These are phyloP conservation scores for Blepharisma stoltei DNA, from an alignment of 73 alveolate species.

Conservation along the genomic window DNA sequence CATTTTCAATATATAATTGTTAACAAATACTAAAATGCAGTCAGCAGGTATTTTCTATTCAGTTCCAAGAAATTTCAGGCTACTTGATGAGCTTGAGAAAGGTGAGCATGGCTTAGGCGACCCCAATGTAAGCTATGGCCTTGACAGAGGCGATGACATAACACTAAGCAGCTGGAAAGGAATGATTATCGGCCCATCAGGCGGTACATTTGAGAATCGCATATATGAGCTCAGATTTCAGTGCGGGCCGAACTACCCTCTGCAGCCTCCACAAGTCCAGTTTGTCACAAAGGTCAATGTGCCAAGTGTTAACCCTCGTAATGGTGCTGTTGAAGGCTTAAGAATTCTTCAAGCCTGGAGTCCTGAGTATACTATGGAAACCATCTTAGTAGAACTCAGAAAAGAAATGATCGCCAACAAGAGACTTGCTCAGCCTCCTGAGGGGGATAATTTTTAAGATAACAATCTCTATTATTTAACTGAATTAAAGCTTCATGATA, in stretches of 20 bases:
- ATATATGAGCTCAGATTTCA: constrained; percentile 77
- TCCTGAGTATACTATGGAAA: constrained; percentile 52
- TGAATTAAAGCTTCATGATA: too few relatives aligned
- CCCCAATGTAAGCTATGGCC: constrained; percentile 89
- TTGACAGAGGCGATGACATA: constrained; percentile 87
- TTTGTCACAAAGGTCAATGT: constrained; percentile 83
- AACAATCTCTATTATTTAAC: too few relatives aligned
- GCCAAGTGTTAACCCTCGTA: constrained; percentile 80
- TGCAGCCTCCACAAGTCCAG: constrained; percentile 80
- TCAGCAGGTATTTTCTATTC: background rate
- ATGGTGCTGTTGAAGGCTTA: constrained; percentile 63
- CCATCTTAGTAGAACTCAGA: constrained; percentile 58
- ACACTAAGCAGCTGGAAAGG: constrained; percentile 96
- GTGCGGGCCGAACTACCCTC: constrained; percentile 91
- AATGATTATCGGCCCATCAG: constrained; percentile 88
- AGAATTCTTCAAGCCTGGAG: constrained; percentile 57
- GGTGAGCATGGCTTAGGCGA: constrained; percentile 92
- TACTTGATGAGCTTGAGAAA: constrained; percentile 91
- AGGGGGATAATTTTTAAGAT: constrained; percentile 63
- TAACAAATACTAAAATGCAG: background rate
- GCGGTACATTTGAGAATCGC: constrained; percentile 65
- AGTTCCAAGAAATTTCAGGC: constrained; percentile 95
- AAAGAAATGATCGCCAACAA: constrained; percentile 78
- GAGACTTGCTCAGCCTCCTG: constrained; percentile 69
- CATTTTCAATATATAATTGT: background rate